Conservation (phyloP, 176 grass and related monocot species). For the Puya raimondii region DNA sequence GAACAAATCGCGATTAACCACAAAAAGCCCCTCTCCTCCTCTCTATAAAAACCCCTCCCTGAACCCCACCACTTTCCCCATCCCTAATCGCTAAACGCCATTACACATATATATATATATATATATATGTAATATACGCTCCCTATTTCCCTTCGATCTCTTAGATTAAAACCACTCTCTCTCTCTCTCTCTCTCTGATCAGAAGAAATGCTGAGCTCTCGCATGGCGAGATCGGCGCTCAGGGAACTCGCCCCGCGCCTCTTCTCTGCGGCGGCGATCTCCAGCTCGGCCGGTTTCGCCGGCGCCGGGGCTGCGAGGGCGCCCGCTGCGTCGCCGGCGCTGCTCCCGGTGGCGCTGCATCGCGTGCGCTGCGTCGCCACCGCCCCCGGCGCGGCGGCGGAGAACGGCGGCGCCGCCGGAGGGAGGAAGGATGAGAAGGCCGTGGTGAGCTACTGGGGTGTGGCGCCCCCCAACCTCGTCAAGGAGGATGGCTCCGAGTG, state of each 20-base stretch:
- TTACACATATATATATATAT: too few species aligned
- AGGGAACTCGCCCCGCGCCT: slow-evolving; percentile 34
- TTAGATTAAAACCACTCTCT: too few species aligned
- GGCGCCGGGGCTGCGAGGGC: slow-evolving; percentile 3
- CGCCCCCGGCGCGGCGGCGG: slow-evolving; percentile 16
- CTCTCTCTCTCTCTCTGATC: too few species aligned
- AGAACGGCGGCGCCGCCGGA: neutral
- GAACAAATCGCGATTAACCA: too few species aligned
- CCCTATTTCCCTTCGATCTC: neutral
- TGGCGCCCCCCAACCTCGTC: slow-evolving; percentile 35
- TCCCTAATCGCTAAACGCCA: neutral
- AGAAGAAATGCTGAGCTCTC: slow-evolving; percentile 33
- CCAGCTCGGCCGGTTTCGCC: slow-evolving; percentile 1
- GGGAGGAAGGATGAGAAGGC: slow-evolving; percentile 18
- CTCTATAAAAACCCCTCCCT: neutral
- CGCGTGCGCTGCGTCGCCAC: slow-evolving; percentile 28
- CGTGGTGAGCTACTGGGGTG: slow-evolving; percentile 58
- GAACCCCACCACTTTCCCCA: neutral
- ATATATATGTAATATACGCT: too few species aligned
- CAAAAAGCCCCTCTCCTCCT: neutral
- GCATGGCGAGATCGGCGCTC: slow-evolving; percentile 34
- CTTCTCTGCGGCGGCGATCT: neutral
- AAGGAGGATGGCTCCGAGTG: slow-evolving; percentile 67
- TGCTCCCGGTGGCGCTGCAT: slow-evolving; percentile 24
- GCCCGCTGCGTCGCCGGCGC: slow-evolving; percentile 21